A percentile compares a stretch with the other conserved stretches of the same genome.
phyloP scores from a whole-genome alignment of 495 filamentous ascomycete species.

The Podospora didyma region DNA sequence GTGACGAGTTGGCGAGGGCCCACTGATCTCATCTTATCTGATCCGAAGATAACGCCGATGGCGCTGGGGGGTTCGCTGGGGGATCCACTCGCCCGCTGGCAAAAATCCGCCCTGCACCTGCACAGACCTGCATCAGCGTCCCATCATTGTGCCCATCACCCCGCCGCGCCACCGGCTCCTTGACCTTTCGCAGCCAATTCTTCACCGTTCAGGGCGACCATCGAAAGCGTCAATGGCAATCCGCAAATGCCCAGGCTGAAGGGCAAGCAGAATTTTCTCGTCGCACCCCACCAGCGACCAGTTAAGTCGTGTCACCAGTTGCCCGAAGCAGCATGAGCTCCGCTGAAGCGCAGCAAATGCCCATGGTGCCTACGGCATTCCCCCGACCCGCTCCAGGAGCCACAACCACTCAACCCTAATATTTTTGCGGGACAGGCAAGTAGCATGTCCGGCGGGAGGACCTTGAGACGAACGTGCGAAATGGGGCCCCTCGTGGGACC shows the following conservation, averaged over 20 bases:
- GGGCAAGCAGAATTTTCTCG: conserved; percentile 6
- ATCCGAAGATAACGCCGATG: conserved; percentile 50
- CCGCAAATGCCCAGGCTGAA: neutral
- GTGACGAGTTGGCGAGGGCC: conserved; percentile 5
- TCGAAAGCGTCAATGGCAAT: conserved; percentile 1
- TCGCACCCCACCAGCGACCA: conserved; percentile 3
- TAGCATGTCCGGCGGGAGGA: too few relatives aligned
- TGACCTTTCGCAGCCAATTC: too few relatives aligned
- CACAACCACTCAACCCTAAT: too few relatives aligned
- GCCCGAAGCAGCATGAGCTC: conserved; percentile 12
- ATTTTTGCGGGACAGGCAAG: too few relatives aligned
- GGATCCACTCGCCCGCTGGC: conserved; percentile 15
- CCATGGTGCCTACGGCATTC: neutral
- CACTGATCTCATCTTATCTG: conserved; percentile 44
- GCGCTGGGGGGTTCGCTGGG: conserved; percentile 29
- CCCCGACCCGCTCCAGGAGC: too few relatives aligned
- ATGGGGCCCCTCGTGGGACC: too few relatives aligned
- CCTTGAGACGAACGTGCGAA: too few relatives aligned
- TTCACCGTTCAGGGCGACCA: neutral
- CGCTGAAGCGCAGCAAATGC: conserved; percentile 9
- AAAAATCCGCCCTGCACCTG: conserved; percentile 11
- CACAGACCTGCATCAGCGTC: conserved; percentile 14
- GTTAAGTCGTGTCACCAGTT: conserved; percentile 19
- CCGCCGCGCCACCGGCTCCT: neutral
- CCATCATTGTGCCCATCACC: conserved; percentile 12